Conservation (phyloP, 371 early-diverging fungal species). For the Batrachochytrium dendrobatidis region DNA sequence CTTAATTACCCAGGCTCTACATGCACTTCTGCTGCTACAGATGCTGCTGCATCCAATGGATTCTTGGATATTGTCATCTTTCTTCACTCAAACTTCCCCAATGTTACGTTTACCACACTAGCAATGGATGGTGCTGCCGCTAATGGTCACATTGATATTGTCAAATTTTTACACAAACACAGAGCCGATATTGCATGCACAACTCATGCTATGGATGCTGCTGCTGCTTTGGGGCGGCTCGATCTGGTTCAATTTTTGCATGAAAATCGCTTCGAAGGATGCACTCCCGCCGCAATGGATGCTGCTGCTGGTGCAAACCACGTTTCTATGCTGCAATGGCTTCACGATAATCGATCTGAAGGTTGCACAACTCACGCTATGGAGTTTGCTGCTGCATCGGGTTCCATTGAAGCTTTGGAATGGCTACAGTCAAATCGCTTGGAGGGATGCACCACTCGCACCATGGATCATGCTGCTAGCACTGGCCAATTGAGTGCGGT, state of each 20-base stretch:
- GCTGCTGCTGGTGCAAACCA: no score
- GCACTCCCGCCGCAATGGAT: no score
- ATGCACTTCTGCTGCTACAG: no score
- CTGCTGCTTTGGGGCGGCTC: slow-evolving; percentile 11
- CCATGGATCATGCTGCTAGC: slow-evolving; percentile 18
- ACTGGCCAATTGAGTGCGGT: slow-evolving; percentile 14
- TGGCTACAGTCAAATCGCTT: slow-evolving; percentile 5
- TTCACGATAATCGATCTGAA: slow-evolving; percentile 8
- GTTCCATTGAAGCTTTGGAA: slow-evolving; percentile 12
- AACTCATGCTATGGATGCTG: slow-evolving; percentile 7
- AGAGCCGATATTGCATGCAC: neutral
- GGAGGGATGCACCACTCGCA: slow-evolving; percentile 10
- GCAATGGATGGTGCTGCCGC: no score
- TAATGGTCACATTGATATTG: slow-evolving; percentile 12
- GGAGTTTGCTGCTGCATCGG: slow-evolving; percentile 14
- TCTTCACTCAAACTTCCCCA: no score
- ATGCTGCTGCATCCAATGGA: no score
- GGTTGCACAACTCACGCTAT: slow-evolving; percentile 15
- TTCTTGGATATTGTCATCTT: no score
- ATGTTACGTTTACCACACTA: no score
- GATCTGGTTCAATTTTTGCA: slow-evolving; percentile 15
- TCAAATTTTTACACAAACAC: slow-evolving; percentile 8
- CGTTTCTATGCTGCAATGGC: no score
- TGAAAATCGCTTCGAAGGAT: neutral
- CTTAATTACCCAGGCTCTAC: no score